These are phyloP conservation scores for Pseudonitzschia delicatissima DNA, from an alignment of 108 stramenopile genomes.

Conservation along the genomic window DNA sequence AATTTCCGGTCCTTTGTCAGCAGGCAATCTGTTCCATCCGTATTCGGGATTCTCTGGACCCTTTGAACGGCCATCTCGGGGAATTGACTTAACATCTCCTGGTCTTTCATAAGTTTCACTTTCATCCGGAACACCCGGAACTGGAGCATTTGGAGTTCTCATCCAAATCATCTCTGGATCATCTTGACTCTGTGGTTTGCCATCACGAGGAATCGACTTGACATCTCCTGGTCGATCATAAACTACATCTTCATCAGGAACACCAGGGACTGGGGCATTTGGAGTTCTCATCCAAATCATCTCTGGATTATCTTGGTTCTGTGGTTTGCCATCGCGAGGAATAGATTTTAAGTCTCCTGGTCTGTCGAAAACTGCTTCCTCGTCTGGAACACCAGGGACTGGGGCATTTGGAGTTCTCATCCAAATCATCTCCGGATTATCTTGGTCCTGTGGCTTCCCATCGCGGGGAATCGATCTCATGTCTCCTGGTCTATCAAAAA, in stretches of 20 bases:
- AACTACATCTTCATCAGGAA: conserved; percentile 9
- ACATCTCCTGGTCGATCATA: conserved; percentile 27
- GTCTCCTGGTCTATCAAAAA: background rate
- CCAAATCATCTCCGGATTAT: conserved; percentile 24
- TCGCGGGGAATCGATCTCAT: conserved; percentile 1
- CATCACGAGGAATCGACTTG: conserved; percentile 18
- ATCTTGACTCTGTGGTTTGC: conserved; percentile 16
- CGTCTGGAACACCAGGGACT: conserved; percentile 1
- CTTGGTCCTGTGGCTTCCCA: conserved; percentile 18
- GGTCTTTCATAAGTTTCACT: conserved; percentile 17
- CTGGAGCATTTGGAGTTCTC: background rate
- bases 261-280: conserved; percentile 9
- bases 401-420: background rate
- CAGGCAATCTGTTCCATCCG: conserved; percentile 16
- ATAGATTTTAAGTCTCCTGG: conserved; percentile 9
- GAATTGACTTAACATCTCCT: conserved; percentile 28
- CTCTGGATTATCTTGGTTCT: conserved; percentile 7
- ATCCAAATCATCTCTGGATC: conserved; percentile 22
- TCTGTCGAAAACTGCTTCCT: conserved; percentile 15
- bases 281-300: conserved; percentile 12
- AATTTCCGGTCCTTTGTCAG: background rate
- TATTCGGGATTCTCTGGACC: conserved; percentile 18
- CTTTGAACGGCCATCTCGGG: conserved; percentile 27
- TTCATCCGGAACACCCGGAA: conserved; percentile 13
- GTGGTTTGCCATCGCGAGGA: conserved; percentile 20